Conservation (phyloP, 495 filamentous ascomycete genomes). For the Xylaria acuta region DNA sequence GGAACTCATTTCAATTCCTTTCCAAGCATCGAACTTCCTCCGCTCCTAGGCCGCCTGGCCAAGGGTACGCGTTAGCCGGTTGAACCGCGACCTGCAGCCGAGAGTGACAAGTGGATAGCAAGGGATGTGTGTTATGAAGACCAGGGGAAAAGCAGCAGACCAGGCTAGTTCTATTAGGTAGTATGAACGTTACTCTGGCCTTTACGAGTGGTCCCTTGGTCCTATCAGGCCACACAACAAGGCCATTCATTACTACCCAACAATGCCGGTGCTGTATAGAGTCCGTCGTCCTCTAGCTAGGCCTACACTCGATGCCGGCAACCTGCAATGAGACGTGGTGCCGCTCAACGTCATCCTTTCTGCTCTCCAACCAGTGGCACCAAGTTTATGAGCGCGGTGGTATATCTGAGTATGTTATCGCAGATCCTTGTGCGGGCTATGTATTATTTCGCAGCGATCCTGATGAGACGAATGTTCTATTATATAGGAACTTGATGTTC, state of each 20-base stretch:
- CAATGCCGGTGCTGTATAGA: constrained; percentile 16
- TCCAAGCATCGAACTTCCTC: constrained; percentile 7
- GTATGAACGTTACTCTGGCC: constrained; percentile 29
- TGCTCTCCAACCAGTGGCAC: not conserved
- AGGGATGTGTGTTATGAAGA: constrained; percentile 22
- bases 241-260: constrained; percentile 29
- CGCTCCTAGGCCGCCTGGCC: constrained; percentile 13
- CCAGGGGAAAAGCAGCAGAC: constrained; percentile 19
- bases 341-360: constrained; percentile 15
- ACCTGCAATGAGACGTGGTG: constrained; percentile 24
- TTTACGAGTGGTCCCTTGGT: constrained; percentile 22
- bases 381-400: constrained; percentile 7
- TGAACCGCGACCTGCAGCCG: constrained; percentile 27
- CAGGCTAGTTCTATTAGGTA: constrained; percentile 29
- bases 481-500: constrained; percentile 33
- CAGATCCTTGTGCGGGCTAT: constrained; percentile 4
- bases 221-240: constrained; percentile 27
- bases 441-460: not conserved
- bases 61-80: constrained; percentile 26
- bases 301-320: constrained; percentile 13
- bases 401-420: constrained; percentile 12
- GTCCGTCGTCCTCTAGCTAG: constrained; percentile 9
- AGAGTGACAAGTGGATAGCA: constrained; percentile 29
- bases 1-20: constrained; percentile 16
- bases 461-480: constrained; percentile 1